phyloP scores from a whole-genome alignment of 129 eudicot genomes.

The Flaveria linearis region DNA sequence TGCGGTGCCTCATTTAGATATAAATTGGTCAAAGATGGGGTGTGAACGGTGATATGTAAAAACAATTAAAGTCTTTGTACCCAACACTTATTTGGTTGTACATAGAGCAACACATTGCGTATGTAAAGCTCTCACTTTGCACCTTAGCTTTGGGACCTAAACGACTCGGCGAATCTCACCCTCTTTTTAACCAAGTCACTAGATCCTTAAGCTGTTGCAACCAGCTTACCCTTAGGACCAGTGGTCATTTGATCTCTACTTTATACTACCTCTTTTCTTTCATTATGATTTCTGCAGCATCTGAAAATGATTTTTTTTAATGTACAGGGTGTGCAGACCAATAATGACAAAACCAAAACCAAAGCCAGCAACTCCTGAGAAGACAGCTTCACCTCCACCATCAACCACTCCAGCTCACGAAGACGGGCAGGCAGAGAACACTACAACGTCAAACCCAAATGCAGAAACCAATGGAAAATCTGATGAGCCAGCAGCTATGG shows the following conservation, averaged over 20 bases:
- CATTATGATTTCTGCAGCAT: background rate
- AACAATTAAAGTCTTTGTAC: background rate
- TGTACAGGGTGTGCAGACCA: constrained; percentile 74
- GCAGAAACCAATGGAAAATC: constrained; percentile 20
- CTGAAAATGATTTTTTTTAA: background rate
- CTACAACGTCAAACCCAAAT: constrained; percentile 32
- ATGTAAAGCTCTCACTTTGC: background rate
- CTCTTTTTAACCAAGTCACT: background rate
- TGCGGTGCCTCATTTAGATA: background rate
- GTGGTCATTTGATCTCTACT: background rate
- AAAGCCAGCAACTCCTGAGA: constrained; percentile 71
- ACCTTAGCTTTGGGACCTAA: background rate
- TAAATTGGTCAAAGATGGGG: background rate
- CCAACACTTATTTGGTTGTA: background rate
- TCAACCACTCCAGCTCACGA: constrained; percentile 43
- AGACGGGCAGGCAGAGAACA: constrained; percentile 40
- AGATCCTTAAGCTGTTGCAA: background rate
- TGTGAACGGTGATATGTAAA: background rate
- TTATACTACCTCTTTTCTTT: background rate
- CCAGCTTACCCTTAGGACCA: background rate
- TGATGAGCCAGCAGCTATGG: constrained; percentile 59
- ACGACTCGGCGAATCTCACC: background rate
- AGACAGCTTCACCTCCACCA: constrained; percentile 45
- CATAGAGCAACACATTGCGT: background rate
- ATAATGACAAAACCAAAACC: constrained; percentile 82